Evolutionary conservation across 495 filamentous ascomycete species (phyloP).

Genomic region (Ramalina peruviana): DNA sequence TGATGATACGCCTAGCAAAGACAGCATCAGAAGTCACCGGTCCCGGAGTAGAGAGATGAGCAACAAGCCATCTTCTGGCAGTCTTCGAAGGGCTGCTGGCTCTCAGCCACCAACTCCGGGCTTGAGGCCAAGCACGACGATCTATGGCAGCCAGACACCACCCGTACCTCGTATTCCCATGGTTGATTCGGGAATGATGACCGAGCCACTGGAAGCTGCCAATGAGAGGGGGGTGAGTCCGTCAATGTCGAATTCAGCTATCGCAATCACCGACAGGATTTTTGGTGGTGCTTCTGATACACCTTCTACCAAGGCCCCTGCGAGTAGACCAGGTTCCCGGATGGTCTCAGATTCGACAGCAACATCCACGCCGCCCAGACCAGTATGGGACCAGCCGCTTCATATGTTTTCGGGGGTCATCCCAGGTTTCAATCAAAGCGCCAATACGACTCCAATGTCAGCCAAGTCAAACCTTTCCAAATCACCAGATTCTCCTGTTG

Average conservation of each 20-base stretch:
- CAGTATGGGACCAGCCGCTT: conserved; percentile 18
- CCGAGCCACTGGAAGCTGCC: conserved; percentile 45
- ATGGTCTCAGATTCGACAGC: conserved; percentile 8
- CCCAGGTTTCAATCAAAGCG: conserved; percentile 14
- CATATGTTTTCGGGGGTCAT: conserved; percentile 13
- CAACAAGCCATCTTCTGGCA: conserved; percentile 10
- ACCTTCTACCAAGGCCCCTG: conserved; percentile 5
- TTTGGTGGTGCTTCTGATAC: conserved; percentile 2
- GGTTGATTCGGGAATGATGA: conserved; percentile 81
- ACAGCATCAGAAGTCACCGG: conserved; percentile 20
- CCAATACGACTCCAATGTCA: conserved; percentile 15
- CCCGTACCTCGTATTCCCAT: conserved; percentile 35
- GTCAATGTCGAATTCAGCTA: conserved; percentile 24
- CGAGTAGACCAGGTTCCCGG: neutral
- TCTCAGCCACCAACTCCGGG: conserved; percentile 28
- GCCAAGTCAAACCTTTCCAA: conserved; percentile 10
- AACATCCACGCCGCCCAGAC: conserved; percentile 10
- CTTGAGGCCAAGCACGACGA: conserved; percentile 11
- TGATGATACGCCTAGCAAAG: conserved; percentile 31
- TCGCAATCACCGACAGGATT: conserved; percentile 2
- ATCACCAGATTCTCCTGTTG: neutral
- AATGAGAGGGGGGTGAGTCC: neutral
- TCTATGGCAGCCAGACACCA: conserved; percentile 15
- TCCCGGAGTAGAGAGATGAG: conserved; percentile 22
- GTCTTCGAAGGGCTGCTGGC: conserved; percentile 20